These are phyloP conservation scores for Phytophthora sp. DNA, from an alignment of 352 stramenopile species.

Conservation along the genomic window DNA sequence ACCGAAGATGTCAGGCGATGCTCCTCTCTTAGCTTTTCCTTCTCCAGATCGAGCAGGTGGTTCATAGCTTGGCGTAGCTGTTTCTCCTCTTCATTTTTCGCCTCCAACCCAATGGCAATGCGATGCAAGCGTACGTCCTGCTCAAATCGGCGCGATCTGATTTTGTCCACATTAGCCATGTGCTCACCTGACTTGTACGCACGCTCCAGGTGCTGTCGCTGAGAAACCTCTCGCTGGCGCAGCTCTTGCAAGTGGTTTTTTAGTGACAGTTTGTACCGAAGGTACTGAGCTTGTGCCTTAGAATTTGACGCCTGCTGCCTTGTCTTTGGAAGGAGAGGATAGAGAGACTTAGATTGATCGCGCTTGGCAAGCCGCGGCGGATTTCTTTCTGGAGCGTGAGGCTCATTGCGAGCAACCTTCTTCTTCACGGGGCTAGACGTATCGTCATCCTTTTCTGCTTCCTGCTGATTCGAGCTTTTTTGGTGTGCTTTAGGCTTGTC, in stretches of 20 bases:
- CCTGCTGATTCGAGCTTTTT: constrained; percentile 34
- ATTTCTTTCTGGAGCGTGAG: constrained; percentile 24
- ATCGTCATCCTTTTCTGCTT: constrained; percentile 30
- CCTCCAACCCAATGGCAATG: constrained; percentile 62
- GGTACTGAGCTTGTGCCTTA: constrained; percentile 52
- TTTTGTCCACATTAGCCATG: constrained; percentile 70
- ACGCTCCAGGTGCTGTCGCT: constrained; percentile 66
- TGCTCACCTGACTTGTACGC: constrained; percentile 70
- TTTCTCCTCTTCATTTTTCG: constrained; percentile 71
- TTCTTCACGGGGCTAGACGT: constrained; percentile 42
- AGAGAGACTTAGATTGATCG: constrained; percentile 34
- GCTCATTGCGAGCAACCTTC: constrained; percentile 32
- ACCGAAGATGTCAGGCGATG: constrained; percentile 50
- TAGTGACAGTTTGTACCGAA: constrained; percentile 74
- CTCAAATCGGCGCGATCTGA: constrained; percentile 65
- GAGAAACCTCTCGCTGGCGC: constrained; percentile 62
- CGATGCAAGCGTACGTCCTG: constrained; percentile 75
- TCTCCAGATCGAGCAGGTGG: constrained; percentile 67
- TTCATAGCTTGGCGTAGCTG: constrained; percentile 72
- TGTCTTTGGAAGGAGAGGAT: constrained; percentile 46
- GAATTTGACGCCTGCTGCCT: constrained; percentile 24
- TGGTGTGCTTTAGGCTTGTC: background rate
- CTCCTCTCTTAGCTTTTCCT: constrained; percentile 71
- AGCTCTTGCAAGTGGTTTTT: constrained; percentile 75
- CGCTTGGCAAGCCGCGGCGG: too few relatives aligned